Evolutionary conservation across 129 eudicot genomes (phyloP).

Genomic region (Dittrichia graveolens): DNA sequence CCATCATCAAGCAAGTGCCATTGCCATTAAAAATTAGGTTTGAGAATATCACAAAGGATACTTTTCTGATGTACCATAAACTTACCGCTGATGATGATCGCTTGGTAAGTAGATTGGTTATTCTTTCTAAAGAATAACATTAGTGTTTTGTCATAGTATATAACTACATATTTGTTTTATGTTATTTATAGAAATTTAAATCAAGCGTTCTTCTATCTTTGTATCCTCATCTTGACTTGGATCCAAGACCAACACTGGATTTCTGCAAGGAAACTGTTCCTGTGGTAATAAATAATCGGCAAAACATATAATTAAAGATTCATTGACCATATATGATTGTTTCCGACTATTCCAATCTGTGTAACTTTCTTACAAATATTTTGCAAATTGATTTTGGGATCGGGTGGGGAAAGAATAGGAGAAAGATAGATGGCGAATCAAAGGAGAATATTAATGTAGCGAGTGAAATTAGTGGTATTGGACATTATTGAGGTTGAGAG

Average conservation of each 20-base stretch:
- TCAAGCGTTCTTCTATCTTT: not conserved
- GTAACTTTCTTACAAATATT: not conserved
- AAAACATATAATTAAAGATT: too few relatives aligned
- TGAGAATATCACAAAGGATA: not conserved
- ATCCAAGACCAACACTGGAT: not conserved
- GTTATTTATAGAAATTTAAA: not conserved
- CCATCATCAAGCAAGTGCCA: not conserved
- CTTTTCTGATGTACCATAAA: not conserved
- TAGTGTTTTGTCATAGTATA: not conserved
- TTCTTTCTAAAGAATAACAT: too few relatives aligned
- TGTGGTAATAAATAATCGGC: not conserved
- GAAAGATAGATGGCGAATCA: not conserved
- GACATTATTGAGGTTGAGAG: too few relatives aligned
- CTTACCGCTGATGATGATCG: not conserved
- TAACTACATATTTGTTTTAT: not conserved
- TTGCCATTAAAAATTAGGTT: not conserved
- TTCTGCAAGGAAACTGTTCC: not conserved
- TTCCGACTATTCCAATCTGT: not conserved
- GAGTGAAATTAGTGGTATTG: too few relatives aligned
- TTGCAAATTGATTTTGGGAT: constrained; percentile 14
- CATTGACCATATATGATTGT: too few relatives aligned
- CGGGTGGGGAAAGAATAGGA: not conserved
- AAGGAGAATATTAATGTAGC: too few relatives aligned
- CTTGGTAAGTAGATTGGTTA: constrained; percentile 3
- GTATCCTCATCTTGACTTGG: constrained; percentile 6